Conservation (phyloP, 306 rosid genomes). For the Vigna reflexopilosa region DNA sequence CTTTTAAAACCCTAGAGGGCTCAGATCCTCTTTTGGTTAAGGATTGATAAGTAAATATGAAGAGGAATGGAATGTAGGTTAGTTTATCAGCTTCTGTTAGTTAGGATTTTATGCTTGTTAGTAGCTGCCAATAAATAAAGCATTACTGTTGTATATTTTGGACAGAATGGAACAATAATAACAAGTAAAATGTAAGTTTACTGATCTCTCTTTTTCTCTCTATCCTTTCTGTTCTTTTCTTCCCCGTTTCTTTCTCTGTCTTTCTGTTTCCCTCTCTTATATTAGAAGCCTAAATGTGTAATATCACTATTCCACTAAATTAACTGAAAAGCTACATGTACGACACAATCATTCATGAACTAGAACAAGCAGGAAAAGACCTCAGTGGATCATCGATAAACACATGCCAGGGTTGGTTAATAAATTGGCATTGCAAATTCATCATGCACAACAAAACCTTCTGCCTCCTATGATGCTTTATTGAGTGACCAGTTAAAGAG, state of each 20-base stretch:
- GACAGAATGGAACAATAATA: background rate
- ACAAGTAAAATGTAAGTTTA: background rate
- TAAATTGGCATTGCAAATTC: constrained; percentile 9
- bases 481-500: background rate
- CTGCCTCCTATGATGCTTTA: background rate
- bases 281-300: background rate
- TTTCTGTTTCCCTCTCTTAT: background rate
- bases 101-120: background rate
- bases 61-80: background rate
- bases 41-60: background rate
- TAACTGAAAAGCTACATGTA: background rate
- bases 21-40: background rate
- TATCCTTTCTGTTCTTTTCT: background rate
- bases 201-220: background rate
- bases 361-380: background rate
- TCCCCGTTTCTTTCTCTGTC: background rate
- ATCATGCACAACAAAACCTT: background rate
- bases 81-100: background rate
- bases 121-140: background rate
- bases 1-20: background rate
- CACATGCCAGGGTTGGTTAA: background rate
- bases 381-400: background rate
- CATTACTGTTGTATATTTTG: background rate
- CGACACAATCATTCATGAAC: background rate
- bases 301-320: background rate